Evolutionary conservation across 768 basidiomycete species (phyloP), one percentile per base, ranked within the genome.

Genomic region (Kwoniella heveanensis): DNA sequence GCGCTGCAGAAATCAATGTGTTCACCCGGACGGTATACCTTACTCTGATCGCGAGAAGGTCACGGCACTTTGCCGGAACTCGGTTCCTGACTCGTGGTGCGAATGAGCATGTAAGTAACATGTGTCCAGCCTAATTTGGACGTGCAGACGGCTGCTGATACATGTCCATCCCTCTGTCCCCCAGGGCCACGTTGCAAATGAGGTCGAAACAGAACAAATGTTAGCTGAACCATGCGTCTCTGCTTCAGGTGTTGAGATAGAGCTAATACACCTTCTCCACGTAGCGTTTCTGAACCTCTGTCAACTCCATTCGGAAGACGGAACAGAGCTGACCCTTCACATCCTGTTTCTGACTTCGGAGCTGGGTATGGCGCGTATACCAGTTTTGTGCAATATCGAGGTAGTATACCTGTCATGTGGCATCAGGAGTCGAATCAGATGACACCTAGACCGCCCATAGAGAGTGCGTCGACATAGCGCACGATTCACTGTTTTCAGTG

Each of bases 121-220:
- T 46, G n/a, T 32, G 17, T 24, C 9, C 17, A 5, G 10, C 21
- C 6, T 10, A 24, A 8, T 22, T 49, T 19, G 39, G 10, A 17
- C 39, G 8, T 7, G 39, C 8, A 44, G 48, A 49, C 17, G 12
- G 0, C 29, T 30, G 51, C 68, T 71, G 37, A 69, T 12, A 2
- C 24, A 36, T 30, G 10, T 7, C 13, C 7, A 39, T 32, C 5
- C 32, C 32, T 6, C 13, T 32, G 32, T 32, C 32, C 5, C 13
- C 9, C 27, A 96, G 92, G 96, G 96, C 2, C 92, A 94, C 76
- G 95, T 98, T 10, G 95, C 95, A 2, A 99, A 99, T 75, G 96
- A 98, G 79, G 96, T 99, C 1, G 96, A 99, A 81, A 96, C 93
- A 0, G 96, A 99, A 77, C 96, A 99, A 74, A 95, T 99, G 75